Percentiles rank a stretch among this genome's conserved stretches.
Conservation (phyloP, 2,329 filamentous ascomycete genomes). For the Phyllosticta citriasiana region DNA sequence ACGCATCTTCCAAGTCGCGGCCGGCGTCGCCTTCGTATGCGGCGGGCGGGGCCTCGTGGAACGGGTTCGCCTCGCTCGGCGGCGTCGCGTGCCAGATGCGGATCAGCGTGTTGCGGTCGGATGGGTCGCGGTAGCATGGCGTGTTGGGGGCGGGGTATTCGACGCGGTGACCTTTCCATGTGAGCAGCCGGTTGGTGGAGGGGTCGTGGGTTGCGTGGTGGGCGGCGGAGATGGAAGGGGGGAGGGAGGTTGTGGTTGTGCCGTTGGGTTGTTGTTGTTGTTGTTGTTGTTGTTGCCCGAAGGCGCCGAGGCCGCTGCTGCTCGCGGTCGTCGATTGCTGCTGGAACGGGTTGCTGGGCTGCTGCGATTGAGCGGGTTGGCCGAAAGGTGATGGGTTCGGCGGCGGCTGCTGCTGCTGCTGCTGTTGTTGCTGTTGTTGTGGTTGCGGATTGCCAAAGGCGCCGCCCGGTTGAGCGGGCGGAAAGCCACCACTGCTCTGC, state of each 20-base stretch:
- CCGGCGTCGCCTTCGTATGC: conserved; percentile 38
- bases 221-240: conserved; percentile 24
- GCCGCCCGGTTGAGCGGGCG: conserved; percentile 24
- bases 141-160: conserved; percentile 40
- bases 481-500: conserved; percentile 24
- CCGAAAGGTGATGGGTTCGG: conserved; percentile 17
- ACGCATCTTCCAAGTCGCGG: conserved; percentile 49
- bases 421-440: background rate
- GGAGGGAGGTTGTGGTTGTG: conserved; percentile 16
- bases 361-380: conserved; percentile 2
- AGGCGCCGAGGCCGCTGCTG: background rate
- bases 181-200: conserved; percentile 37
- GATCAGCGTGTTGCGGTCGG: conserved; percentile 30
- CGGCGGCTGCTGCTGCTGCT: background rate
- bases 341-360: conserved; percentile 6
- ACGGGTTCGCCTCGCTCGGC: conserved; percentile 29
- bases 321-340: conserved; percentile 8
- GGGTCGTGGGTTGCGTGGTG: conserved; percentile 34
- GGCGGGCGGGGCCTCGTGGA: conserved; percentile 51
- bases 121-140: background rate
- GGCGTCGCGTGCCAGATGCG: conserved; percentile 68
- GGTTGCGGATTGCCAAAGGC: conserved; percentile 4
- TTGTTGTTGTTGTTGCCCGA: conserved; percentile 11
- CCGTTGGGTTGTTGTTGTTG: conserved; percentile 27
- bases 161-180: conserved; percentile 53